Evolutionary conservation across 108 stramenopile species (phyloP).

Genomic region (Skeletonema marinoi): DNA sequence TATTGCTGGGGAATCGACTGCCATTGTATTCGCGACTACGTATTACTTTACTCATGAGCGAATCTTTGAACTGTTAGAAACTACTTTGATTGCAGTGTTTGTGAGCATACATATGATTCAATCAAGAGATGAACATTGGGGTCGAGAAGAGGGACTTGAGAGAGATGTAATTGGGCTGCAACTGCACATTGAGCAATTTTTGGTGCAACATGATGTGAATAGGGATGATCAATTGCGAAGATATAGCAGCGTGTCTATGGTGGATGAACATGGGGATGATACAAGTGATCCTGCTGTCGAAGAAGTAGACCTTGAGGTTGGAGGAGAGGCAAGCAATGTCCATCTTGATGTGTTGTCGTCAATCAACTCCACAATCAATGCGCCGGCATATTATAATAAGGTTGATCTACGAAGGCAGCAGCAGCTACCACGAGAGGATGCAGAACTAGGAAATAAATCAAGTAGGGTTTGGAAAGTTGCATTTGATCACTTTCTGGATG

Average conservation of each 20-base stretch:
- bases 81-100: slow-evolving; percentile 38
- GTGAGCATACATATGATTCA: slow-evolving; percentile 39
- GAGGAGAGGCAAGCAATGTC: neutral
- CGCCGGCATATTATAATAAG: too few relatives aligned
- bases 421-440: neutral
- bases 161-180: slow-evolving; percentile 25
- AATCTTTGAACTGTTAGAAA: slow-evolving; percentile 45
- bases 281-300: neutral
- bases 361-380: neutral
- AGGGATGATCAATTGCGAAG: neutral
- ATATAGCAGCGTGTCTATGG: neutral
- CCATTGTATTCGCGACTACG: slow-evolving; percentile 8
- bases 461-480: slow-evolving; percentile 5
- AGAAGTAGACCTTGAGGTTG: neutral
- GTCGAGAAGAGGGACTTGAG: slow-evolving; percentile 15
- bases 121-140: slow-evolving; percentile 18
- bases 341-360: slow-evolving; percentile 1
- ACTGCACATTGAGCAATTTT: slow-evolving; percentile 1
- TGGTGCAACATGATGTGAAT: neutral
- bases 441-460: neutral
- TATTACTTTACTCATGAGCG: slow-evolving; percentile 34
- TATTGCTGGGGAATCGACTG: slow-evolving; percentile 23
- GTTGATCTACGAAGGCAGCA: neutral
- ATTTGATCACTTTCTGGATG: slow-evolving; percentile 51
- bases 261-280: neutral